Evolutionary conservation across 257 asterid species (phyloP).

Genomic region (Avicennia marina): DNA sequence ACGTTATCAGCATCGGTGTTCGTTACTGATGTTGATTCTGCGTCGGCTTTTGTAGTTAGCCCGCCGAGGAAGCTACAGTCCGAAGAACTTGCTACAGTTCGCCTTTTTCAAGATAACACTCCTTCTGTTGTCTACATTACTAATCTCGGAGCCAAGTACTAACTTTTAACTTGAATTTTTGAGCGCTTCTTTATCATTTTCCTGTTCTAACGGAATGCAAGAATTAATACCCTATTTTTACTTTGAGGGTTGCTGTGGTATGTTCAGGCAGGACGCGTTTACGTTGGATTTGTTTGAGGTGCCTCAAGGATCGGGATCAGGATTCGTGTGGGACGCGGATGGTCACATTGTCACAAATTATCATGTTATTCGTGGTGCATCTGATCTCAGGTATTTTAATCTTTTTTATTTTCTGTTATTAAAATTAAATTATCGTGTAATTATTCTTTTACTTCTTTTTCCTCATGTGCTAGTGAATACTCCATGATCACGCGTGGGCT

Average conservation of each 20-base stretch:
- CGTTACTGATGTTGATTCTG: slow-evolving; percentile 57
- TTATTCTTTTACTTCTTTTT: too few relatives aligned
- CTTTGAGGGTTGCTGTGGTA: background rate
- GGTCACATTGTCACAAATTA: slow-evolving; percentile 90
- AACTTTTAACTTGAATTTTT: background rate
- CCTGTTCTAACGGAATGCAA: background rate
- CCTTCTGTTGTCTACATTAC: slow-evolving; percentile 95
- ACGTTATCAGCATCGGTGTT: slow-evolving; percentile 69
- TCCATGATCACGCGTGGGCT: too few relatives aligned
- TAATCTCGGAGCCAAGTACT: slow-evolving; percentile 77
- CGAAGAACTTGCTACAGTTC: slow-evolving; percentile 95
- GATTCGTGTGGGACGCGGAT: slow-evolving; percentile 81
- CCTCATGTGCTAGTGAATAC: too few relatives aligned
- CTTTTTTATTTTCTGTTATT: too few relatives aligned
- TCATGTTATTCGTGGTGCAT: slow-evolving; percentile 98
- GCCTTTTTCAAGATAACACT: slow-evolving; percentile 85
- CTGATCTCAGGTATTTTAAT: slow-evolving; percentile 71
- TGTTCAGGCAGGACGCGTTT: slow-evolving; percentile 82
- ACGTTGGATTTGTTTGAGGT: slow-evolving; percentile 93
- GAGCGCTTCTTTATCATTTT: background rate
- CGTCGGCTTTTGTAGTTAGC: slow-evolving; percentile 70
- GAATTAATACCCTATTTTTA: too few relatives aligned
- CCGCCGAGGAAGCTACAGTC: slow-evolving; percentile 76
- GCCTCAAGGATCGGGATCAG: slow-evolving; percentile 98
- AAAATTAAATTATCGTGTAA: too few relatives aligned